Percentiles rank a stretch among this genome's conserved stretches.
Conservation (phyloP, 2,329 filamentous ascomycete species). For the Juglanconis oblonga region DNA sequence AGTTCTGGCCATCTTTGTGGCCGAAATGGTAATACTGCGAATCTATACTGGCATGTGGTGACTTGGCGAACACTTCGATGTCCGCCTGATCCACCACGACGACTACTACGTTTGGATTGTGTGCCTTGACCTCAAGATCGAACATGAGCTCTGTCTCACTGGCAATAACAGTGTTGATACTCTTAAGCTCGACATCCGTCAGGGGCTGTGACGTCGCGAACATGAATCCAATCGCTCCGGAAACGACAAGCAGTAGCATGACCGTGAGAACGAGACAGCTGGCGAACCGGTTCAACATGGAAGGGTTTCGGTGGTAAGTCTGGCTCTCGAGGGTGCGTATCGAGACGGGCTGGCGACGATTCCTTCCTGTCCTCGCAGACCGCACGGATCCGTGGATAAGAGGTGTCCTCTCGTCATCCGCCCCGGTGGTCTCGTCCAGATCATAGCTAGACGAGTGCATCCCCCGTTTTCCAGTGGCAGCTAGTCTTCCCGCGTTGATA, state of each 20-base stretch:
- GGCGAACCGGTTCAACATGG: constrained; percentile 72
- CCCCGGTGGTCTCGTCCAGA: constrained; percentile 72
- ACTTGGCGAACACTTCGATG: constrained; percentile 92
- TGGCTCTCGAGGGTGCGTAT: constrained; percentile 72
- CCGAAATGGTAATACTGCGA: constrained; percentile 26
- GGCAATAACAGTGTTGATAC: constrained; percentile 85
- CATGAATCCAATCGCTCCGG: constrained; percentile 84
- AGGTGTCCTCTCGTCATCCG: constrained; percentile 89
- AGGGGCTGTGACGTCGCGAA: constrained; percentile 89
- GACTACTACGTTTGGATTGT: constrained; percentile 90
- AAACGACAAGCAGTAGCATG: constrained; percentile 75
- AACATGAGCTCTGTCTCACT: constrained; percentile 95
- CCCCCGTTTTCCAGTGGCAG: constrained; percentile 45
- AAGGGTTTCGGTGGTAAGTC: constrained; percentile 59
- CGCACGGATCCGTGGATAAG: constrained; percentile 56
- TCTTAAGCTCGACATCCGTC: constrained; percentile 71
- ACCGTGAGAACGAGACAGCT: constrained; percentile 82
- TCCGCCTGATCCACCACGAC: constrained; percentile 85
- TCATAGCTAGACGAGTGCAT: constrained; percentile 69
- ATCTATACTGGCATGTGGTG: constrained; percentile 75
- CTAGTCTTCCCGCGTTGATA: constrained; percentile 31
- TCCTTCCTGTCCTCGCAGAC: constrained; percentile 54
- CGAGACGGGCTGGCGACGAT: constrained; percentile 50
- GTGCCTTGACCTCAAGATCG: constrained; percentile 80
- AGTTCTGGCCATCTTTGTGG: constrained; percentile 52